Base-by-base conservation (phyloP, 768 basidiomycete species). In the Tricholomella constricta region DNA sequence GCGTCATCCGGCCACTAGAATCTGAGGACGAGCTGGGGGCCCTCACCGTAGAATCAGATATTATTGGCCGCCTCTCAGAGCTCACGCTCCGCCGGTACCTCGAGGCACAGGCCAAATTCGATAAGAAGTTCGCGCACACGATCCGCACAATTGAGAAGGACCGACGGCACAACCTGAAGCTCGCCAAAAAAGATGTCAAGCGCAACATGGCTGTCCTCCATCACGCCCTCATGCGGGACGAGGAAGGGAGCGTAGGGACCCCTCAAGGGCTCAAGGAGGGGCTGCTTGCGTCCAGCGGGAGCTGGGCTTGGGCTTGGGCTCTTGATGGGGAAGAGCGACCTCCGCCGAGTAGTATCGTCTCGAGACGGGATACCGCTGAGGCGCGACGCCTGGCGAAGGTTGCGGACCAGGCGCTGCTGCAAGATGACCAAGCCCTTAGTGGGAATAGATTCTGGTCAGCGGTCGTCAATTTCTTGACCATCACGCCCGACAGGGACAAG, bases 321-420 rank as follows among this genome's bases (percentile, higher is more conserved):
- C 68, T 93, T 51, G 87, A 91, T 55, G 83, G 77, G 14, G 74
- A 82, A 45, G 94, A 97, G 70, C 76, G 78, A 17, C 96, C 96
- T 3, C 96, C 96, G 4, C 90, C 95, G 2, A 91, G 88, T 61
- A 94, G 93, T 48, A 92, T 98, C 59, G 90, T 91, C 27, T 85
- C 90, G n/a, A 75, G 94, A 51, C 72, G 94, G 48, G 95, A 98
- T 62, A 95, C 92, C 5, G 75, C 77, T 34, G 91, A 94, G 71
- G 91, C 91, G 9, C 74, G 84, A 22, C 74, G 79, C 61, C 72
- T 94, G 35, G 89, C 88, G 22, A 80, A 78, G 45, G 78, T 91
- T 31, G 91, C 91, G 5, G 91, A 92, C 63, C 77, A 81, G 65
- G 76, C 80, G 14, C 72, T 85, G 37, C 59, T 84, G 15, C 83